phyloP scores from a whole-genome alignment of 306 rosid species.

The Myrica gale region DNA sequence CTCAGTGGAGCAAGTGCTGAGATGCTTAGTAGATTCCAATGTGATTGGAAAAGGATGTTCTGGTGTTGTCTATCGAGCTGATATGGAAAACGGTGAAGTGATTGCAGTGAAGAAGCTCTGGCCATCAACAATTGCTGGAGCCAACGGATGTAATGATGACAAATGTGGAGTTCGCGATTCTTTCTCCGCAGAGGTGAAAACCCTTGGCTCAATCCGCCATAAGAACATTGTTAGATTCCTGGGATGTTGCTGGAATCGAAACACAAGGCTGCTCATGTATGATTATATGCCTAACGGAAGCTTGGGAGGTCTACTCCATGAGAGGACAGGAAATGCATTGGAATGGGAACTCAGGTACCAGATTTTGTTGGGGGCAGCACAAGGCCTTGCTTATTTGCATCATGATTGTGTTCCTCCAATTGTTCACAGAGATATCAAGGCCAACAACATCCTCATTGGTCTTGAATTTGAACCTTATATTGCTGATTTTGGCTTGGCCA shows the following conservation, averaged over 20 bases:
- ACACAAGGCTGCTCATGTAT: slow-evolving; percentile 75
- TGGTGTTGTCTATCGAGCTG: slow-evolving; percentile 86
- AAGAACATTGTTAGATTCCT: slow-evolving; percentile 89
- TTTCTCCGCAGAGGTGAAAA: slow-evolving; percentile 74
- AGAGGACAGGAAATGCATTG: slow-evolving; percentile 63
- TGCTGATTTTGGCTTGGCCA: slow-evolving; percentile 96
- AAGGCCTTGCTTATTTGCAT: slow-evolving; percentile 90
- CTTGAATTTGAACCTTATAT: slow-evolving; percentile 88
- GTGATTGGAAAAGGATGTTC: slow-evolving; percentile 90
- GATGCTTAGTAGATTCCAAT: slow-evolving; percentile 66
- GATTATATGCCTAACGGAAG: slow-evolving; percentile 97
- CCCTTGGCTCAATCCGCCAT: slow-evolving; percentile 85
- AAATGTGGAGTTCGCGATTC: slow-evolving; percentile 77
- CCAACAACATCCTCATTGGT: slow-evolving; percentile 95
- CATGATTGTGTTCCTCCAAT: slow-evolving; percentile 98
- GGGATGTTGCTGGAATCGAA: slow-evolving; percentile 78
- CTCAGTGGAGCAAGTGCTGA: slow-evolving; percentile 71
- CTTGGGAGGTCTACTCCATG: slow-evolving; percentile 78
- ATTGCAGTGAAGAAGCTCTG: slow-evolving; percentile 95
- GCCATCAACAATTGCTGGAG: slow-evolving; percentile 59
- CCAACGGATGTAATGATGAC: slow-evolving; percentile 49
- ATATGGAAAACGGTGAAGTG: slow-evolving; percentile 65
- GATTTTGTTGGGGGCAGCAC: slow-evolving; percentile 82
- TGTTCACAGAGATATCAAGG: slow-evolving; percentile 93
- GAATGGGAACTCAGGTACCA: slow-evolving; percentile 94